phyloP scores from a whole-genome alignment of 1,284 basidiomycete genomes.

The Rhodotorula sp. region DNA sequence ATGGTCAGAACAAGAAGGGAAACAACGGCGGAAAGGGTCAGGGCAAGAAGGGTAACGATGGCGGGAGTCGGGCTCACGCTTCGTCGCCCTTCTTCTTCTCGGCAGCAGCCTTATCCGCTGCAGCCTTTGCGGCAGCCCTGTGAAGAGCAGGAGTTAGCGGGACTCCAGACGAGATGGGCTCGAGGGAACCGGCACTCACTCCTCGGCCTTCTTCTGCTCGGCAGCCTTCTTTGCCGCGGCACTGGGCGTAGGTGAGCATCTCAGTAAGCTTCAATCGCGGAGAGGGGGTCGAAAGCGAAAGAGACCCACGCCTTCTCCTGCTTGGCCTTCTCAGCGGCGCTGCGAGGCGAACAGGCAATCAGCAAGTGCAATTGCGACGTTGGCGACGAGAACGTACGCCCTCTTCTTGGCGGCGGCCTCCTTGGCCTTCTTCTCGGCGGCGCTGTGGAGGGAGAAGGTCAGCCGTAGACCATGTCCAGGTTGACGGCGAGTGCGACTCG shows the following conservation, averaged over 20 bases:
- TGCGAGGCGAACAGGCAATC: not conserved
- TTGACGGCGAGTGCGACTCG: too few relatives aligned
- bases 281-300: too few relatives aligned
- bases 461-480: too few relatives aligned
- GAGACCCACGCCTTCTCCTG: constrained; percentile 8
- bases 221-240: not conserved
- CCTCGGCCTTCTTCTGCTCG: not conserved
- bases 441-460: not conserved
- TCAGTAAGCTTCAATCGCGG: not conserved
- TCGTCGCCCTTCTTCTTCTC: constrained; percentile 2
- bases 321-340: not conserved
- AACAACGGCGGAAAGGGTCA: not conserved
- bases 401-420: constrained; percentile 6
- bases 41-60: not conserved
- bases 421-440: constrained; percentile 1
- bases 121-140: constrained; percentile 8
- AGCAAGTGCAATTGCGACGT: not conserved
- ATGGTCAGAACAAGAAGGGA: not conserved
- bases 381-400: not conserved
- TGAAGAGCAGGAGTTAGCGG: not conserved
- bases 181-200: too few relatives aligned
- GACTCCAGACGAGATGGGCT: too few relatives aligned
- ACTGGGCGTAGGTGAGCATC: not conserved
- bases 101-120: not conserved
- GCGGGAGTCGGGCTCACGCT: not conserved